Percentiles rank a stretch among this genome's conserved stretches.
Evolutionary conservation across 371 early-diverging fungal species (phyloP).

Genomic region (Mucor racemosus): DNA sequence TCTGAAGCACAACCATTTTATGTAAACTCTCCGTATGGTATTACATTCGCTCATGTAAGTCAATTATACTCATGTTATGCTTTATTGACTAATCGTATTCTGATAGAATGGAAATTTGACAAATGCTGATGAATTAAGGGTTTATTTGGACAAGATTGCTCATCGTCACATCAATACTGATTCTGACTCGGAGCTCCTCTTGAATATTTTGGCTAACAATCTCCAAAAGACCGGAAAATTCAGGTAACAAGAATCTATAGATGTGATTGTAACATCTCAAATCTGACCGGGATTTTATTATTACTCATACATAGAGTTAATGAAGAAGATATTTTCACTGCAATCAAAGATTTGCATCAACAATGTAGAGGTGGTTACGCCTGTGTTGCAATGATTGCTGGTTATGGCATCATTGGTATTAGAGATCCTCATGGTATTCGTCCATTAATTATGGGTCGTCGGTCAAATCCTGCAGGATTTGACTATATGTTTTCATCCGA

Average conservation of each 20-base stretch:
- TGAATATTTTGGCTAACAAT: slow-evolving; percentile 94
- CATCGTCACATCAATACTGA: slow-evolving; percentile 99
- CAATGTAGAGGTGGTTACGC: slow-evolving; percentile 94
- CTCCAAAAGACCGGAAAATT: slow-evolving; percentile 93
- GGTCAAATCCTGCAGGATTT: slow-evolving; percentile 56
- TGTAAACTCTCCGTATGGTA: slow-evolving; percentile 97
- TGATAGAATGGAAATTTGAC: slow-evolving; percentile 94
- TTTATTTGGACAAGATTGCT: slow-evolving; percentile 87
- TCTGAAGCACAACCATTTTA: slow-evolving; percentile 98
- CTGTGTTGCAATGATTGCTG: slow-evolving; percentile 96
- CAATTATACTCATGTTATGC: neutral
- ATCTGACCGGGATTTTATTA: neutral
- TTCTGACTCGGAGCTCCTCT: slow-evolving; percentile 94
- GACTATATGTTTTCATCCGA: slow-evolving; percentile 98
- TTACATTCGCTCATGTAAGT: slow-evolving; percentile 91
- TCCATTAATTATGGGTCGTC: slow-evolving; percentile 89
- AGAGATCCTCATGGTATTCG: slow-evolving; percentile 96
- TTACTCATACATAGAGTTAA: slow-evolving; percentile 68
- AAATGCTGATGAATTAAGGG: slow-evolving; percentile 85
- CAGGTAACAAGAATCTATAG: slow-evolving; percentile 50
- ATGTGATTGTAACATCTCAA: slow-evolving; percentile 5
- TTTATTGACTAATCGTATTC: neutral
- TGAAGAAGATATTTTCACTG: slow-evolving; percentile 95
- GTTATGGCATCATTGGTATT: slow-evolving; percentile 88
- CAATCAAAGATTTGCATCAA: slow-evolving; percentile 79